Conservation (phyloP, 345 rosid genomes). For the Nephelium lappaceum region DNA sequence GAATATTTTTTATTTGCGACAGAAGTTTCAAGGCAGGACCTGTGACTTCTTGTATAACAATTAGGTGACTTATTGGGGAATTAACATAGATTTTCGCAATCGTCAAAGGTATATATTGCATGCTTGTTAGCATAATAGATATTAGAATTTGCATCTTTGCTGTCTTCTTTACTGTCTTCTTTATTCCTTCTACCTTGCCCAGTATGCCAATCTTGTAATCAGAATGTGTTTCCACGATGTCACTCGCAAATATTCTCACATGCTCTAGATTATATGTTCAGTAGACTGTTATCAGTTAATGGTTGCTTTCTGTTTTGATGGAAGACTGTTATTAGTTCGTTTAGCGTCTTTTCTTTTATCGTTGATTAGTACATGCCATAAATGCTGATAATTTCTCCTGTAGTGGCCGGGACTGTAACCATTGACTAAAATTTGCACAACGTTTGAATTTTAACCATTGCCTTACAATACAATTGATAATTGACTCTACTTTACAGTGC, state of each 20-base stretch:
- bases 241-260: neutral
- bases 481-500: neutral
- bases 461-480: too few species aligned
- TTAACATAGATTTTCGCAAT: neutral
- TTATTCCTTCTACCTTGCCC: neutral
- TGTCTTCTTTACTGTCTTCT: neutral
- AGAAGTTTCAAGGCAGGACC: neutral
- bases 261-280: neutral
- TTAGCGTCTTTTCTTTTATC: neutral
- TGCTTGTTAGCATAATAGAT: neutral
- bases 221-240: neutral
- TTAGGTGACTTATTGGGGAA: neutral
- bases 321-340: neutral
- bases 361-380: neutral
- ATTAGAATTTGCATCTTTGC: neutral
- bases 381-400: too few species aligned
- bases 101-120: neutral
- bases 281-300: neutral
- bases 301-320: neutral
- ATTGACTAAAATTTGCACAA: too few species aligned
- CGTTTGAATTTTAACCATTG: too few species aligned
- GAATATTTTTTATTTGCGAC: too few species aligned
- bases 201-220: neutral
- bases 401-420: too few species aligned
- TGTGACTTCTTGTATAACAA: neutral